Evolutionary conservation across 2,329 filamentous ascomycete species (phyloP).

Genomic region (Aureobasidium melanogenum): DNA sequence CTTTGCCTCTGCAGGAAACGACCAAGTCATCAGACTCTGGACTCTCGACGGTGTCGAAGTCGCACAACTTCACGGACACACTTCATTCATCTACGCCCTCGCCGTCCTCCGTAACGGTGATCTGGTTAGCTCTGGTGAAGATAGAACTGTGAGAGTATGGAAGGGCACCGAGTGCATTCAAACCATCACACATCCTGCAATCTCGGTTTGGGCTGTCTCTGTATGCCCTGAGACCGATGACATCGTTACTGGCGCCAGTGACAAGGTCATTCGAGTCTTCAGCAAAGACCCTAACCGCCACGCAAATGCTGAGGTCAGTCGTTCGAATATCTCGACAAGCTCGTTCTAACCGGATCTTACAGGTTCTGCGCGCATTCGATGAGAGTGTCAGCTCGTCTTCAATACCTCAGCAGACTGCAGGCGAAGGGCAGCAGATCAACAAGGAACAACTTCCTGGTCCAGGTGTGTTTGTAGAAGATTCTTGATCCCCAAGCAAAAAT

Average conservation of each 20-base stretch:
- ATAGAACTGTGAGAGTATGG: constrained; percentile 90
- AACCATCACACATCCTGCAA: constrained; percentile 93
- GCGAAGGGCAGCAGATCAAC: constrained; percentile 57
- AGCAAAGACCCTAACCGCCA: constrained; percentile 60
- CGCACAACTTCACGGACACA: constrained; percentile 74
- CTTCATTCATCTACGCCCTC: constrained; percentile 89
- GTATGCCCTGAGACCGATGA: constrained; percentile 75
- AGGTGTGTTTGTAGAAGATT: constrained; percentile 18
- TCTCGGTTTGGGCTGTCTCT: constrained; percentile 93
- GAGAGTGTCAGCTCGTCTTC: constrained; percentile 73
- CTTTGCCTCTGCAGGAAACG: constrained; percentile 93
- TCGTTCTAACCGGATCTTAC: neutral
- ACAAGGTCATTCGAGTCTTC: constrained; percentile 77
- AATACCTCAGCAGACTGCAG: constrained; percentile 79
- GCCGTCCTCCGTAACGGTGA: constrained; percentile 72
- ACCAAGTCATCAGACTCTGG: constrained; percentile 82
- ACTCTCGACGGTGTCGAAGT: constrained; percentile 69
- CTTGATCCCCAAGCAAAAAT: neutral
- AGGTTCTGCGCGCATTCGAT: constrained; percentile 42
- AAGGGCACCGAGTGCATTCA: constrained; percentile 73
- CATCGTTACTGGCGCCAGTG: constrained; percentile 88
- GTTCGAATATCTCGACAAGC: neutral
- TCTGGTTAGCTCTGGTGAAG: constrained; percentile 83
- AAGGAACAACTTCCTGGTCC: constrained; percentile 86
- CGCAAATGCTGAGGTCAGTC: constrained; percentile 49